Evolutionary conservation across 169 alveolate genomes (phyloP).

Genomic region (Eimeria praecox): DNA sequence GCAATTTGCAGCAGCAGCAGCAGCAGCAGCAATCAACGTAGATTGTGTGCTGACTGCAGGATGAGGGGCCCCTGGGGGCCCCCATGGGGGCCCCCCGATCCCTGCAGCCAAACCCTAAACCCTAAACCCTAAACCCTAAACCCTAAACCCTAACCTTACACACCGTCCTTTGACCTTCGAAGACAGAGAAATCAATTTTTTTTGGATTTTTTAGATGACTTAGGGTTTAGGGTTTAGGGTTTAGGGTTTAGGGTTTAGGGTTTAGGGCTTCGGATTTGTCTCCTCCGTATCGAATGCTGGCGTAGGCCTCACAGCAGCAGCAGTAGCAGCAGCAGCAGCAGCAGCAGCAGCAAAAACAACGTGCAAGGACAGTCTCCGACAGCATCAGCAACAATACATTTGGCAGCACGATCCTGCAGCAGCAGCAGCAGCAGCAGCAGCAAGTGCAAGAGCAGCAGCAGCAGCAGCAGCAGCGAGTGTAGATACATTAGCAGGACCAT

Average conservation of each 20-base stretch:
- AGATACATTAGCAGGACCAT: background rate
- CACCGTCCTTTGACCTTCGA: too few relatives aligned
- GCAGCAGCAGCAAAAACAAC: slow-evolving; percentile 2
- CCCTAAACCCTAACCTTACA: background rate
- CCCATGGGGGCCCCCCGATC: background rate
- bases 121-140: background rate
- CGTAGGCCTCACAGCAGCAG: slow-evolving; percentile 9
- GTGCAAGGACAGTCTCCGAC: background rate
- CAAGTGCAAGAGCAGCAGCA: slow-evolving; percentile 36
- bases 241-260: too few relatives aligned
- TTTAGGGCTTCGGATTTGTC: background rate
- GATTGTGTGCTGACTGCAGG: background rate
- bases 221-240: background rate
- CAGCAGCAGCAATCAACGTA: background rate
- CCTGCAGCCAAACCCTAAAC: background rate
- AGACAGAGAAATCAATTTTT: background rate
- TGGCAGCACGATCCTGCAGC: background rate
- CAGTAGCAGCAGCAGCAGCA: slow-evolving; percentile 12
- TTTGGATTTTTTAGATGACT: background rate
- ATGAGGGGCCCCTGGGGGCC: background rate
- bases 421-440: slow-evolving; percentile 19
- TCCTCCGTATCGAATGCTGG: background rate
- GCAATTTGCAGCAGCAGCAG: background rate
- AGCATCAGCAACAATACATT: background rate
- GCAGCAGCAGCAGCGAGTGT: slow-evolving; percentile 11